Evolutionary conservation across 106 monocot genomes (phyloP).

Genomic region (Triglochin maritima): DNA sequence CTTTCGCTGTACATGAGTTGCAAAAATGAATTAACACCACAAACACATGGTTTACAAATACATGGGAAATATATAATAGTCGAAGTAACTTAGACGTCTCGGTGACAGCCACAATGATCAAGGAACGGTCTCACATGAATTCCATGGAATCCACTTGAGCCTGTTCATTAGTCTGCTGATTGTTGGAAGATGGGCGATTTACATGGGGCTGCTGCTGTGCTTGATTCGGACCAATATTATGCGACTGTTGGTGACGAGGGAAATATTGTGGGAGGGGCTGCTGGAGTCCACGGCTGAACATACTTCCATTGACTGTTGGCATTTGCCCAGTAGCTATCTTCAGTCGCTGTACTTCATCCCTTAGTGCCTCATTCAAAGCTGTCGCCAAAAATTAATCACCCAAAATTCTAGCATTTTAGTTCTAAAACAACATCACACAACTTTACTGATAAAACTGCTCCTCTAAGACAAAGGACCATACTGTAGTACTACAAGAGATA

Average conservation of each 20-base stretch:
- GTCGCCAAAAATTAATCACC: neutral
- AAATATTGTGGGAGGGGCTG: conserved; percentile 21
- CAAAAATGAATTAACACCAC: neutral
- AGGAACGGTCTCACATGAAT: conserved; percentile 23
- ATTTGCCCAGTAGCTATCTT: conserved; percentile 67
- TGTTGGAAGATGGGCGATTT: conserved; percentile 23
- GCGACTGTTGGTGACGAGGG: conserved; percentile 25
- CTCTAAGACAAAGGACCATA: too few species aligned
- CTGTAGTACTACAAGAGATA: too few species aligned
- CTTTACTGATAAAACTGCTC: too few species aligned
- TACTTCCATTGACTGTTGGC: conserved; percentile 36
- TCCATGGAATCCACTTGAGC: conserved; percentile 52
- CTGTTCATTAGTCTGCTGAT: conserved; percentile 17
- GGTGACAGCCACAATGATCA: neutral
- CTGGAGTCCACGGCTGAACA: conserved; percentile 26
- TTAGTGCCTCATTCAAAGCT: conserved; percentile 80
- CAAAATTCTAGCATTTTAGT: neutral
- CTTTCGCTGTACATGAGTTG: too few species aligned
- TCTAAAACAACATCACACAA: too few species aligned
- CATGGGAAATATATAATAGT: neutral
- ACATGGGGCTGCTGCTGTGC: conserved; percentile 28
- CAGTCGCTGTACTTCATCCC: conserved; percentile 83
- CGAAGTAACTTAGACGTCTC: neutral
- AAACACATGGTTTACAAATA: neutral
- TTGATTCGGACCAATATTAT: conserved; percentile 10